Percentiles rank a stretch among this genome's conserved stretches.
Conservation (phyloP, 2,329 filamentous ascomycete genomes). For the Colletotrichum cereale region DNA sequence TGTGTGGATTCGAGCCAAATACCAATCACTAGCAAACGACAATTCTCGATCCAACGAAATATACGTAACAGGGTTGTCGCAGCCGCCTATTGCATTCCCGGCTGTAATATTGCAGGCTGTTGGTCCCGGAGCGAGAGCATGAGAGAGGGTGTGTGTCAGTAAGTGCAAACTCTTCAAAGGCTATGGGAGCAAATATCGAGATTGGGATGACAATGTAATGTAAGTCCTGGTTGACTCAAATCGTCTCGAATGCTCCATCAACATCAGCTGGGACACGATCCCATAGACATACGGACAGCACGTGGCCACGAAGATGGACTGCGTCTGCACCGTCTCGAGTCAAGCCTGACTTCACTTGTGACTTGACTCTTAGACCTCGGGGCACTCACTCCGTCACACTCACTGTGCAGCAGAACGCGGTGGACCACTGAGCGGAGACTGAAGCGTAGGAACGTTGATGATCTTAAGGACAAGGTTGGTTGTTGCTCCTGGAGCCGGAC, state of each 20-base stretch:
- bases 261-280: neutral
- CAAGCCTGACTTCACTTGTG: slow-evolving; percentile 30
- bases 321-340: slow-evolving; percentile 28
- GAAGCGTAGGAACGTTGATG: slow-evolving; percentile 27
- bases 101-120: neutral
- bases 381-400: slow-evolving; percentile 14
- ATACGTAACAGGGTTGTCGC: too few species aligned
- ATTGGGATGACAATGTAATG: neutral
- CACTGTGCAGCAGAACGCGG: slow-evolving; percentile 8
- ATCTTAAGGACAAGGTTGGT: slow-evolving; percentile 34
- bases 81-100: too few species aligned
- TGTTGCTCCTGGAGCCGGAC: slow-evolving; percentile 1
- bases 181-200: neutral
- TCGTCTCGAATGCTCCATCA: neutral
- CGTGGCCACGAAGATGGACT: slow-evolving; percentile 18
- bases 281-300: slow-evolving; percentile 1
- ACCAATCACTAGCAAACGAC: neutral
- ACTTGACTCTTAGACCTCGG: slow-evolving; percentile 22
- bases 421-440: slow-evolving; percentile 12
- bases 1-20: neutral
- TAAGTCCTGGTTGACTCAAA: neutral
- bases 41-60: neutral
- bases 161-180: neutral
- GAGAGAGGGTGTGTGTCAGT: neutral
- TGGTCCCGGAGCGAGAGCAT: neutral